phyloP scores from a whole-genome alignment of 148 eudicot species.

The Dysphania ambrosioides region DNA sequence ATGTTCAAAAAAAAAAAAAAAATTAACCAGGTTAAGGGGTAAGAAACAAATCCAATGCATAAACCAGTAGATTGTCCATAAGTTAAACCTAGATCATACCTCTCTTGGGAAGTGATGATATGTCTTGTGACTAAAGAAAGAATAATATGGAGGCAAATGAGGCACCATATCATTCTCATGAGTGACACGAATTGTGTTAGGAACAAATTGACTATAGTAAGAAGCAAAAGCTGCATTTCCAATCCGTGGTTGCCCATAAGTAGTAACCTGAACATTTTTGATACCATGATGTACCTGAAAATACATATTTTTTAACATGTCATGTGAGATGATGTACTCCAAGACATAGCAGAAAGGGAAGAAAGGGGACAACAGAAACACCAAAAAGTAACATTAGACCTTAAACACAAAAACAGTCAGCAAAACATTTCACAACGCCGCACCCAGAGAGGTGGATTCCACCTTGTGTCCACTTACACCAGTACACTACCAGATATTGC shows the following conservation, averaged over 20 bases:
- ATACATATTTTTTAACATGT: not conserved
- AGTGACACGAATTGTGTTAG: constrained; percentile 76
- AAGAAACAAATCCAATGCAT: not conserved
- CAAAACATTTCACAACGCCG: not conserved
- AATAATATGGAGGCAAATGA: constrained; percentile 89
- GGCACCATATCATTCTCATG: constrained; percentile 89
- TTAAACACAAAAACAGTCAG: not conserved
- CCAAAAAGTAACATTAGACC: not conserved
- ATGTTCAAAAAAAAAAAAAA: not conserved
- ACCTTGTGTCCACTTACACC: not conserved
- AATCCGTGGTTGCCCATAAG: constrained; percentile 95
- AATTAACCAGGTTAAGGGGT: not conserved
- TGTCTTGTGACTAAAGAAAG: constrained; percentile 64
- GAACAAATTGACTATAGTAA: constrained; percentile 53
- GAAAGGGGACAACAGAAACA: not conserved
- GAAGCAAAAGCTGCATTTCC: constrained; percentile 88
- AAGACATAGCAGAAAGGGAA: constrained; percentile 1
- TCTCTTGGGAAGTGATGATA: constrained; percentile 94
- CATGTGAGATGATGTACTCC: not conserved
- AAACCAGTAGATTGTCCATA: constrained; percentile 3
- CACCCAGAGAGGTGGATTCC: not conserved
- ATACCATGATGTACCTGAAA: constrained; percentile 58
- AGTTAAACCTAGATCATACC: constrained; percentile 39
- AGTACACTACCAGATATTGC: too few relatives aligned
- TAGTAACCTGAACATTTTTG: constrained; percentile 62